These are phyloP conservation scores for Gnaphalium uliginosum DNA, from an alignment of 129 eudicot species.

Conservation along the genomic window DNA sequence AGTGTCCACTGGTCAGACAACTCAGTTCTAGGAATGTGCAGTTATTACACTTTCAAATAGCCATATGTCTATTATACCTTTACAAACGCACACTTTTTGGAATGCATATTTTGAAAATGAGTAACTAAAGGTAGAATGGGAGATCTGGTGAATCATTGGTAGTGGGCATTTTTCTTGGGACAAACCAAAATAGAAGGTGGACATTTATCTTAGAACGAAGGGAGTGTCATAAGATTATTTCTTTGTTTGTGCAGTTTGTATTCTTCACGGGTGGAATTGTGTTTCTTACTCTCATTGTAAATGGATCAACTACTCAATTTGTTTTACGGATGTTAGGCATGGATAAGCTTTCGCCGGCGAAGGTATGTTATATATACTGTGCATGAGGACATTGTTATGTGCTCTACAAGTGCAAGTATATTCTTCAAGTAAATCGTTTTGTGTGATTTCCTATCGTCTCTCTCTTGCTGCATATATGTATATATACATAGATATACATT, in stretches of 20 bases:
- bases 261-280: constrained; percentile 95
- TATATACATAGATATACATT: no score
- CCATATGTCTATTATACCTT: background rate
- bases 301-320: constrained; percentile 96
- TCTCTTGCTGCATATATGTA: background rate
- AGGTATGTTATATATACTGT: constrained; percentile 43
- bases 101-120: background rate
- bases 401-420: background rate
- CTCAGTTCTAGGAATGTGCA: background rate
- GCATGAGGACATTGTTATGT: background rate
- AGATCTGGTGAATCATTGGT: no score
- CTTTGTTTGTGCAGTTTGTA: constrained; percentile 71
- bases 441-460: background rate
- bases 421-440: background rate
- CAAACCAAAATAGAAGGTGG: background rate
- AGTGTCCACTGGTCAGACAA: background rate
- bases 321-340: constrained; percentile 55
- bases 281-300: constrained; percentile 80
- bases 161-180: background rate
- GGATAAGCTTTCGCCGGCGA: constrained; percentile 75
- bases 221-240: background rate
- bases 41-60: background rate
- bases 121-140: background rate
- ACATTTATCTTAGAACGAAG: background rate
- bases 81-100: background rate